These are phyloP conservation scores for Dioscorea alata DNA, from an alignment of 106 monocot species.

Conservation along the genomic window DNA sequence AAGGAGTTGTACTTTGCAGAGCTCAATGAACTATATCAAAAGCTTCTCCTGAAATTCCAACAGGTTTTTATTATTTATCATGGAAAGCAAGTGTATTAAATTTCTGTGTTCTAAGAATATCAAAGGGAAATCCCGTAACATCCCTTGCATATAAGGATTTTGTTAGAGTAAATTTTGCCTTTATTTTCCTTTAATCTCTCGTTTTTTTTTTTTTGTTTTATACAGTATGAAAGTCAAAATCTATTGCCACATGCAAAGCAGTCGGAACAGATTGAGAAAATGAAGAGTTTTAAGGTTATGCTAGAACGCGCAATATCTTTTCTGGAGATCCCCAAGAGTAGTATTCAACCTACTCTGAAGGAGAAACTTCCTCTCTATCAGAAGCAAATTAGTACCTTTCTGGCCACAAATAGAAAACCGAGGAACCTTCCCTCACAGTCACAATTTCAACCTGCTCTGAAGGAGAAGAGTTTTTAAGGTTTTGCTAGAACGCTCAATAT, in stretches of 20 bases:
- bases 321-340: slow-evolving; percentile 26
- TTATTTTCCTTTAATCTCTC: background rate
- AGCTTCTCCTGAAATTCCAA: slow-evolving; percentile 42
- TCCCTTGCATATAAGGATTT: too few relatives aligned
- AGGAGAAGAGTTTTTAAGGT: too few relatives aligned
- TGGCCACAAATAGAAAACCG: slow-evolving; percentile 34
- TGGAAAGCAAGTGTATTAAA: background rate
- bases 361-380: slow-evolving; percentile 24
- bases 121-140: slow-evolving; percentile 5
- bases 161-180: background rate
- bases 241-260: slow-evolving; percentile 19
- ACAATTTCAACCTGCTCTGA: slow-evolving; percentile 55
- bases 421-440: slow-evolving; percentile 29
- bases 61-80: slow-evolving; percentile 44
- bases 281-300: slow-evolving; percentile 19
- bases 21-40: slow-evolving; percentile 53
- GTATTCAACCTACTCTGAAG: slow-evolving; percentile 17
- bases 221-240: slow-evolving; percentile 39
- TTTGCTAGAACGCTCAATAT: too few relatives aligned
- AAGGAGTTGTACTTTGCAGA: slow-evolving; percentile 59
- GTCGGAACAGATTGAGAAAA: slow-evolving; percentile 22
- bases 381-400: slow-evolving; percentile 54
- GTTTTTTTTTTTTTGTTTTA: background rate
- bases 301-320: slow-evolving; percentile 17
- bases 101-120: slow-evolving; percentile 8